Evolutionary conservation across 768 basidiomycete species (phyloP), one percentile per base, ranked within the genome.

Genomic region (Fistulinella prunicolor): DNA sequence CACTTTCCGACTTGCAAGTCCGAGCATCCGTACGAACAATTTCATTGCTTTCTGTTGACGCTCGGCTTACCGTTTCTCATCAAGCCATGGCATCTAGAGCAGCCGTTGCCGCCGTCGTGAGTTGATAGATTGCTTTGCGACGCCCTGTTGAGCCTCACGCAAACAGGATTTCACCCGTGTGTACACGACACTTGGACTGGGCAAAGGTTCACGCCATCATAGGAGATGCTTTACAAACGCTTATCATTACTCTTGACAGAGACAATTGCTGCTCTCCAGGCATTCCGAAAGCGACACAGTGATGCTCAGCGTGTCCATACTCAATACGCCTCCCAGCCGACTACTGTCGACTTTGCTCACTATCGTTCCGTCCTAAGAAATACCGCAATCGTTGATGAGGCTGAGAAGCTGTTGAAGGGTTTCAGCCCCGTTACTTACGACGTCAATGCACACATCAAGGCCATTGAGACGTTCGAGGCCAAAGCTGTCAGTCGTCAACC

Each of bases 381-480:
- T 76, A 84, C 89, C 69, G 84, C 83, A 43, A 78, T 98, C 55
- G 84, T 97, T 44, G 87, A 91, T 60, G 89, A 96, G 68, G 89
- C 88, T 10, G 94, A 98, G 78, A 94, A 92, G 73, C 68, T 86
- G 44, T 68, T 96, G 60, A 83, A 77, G 51, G 81, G 82, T 28
- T 98, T 96, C 79, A 96, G 95, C 73, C 91, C 96, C 29, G 85
- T 92, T 44, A 87, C 90, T 2, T 97, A 97, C 71, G 95, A 99
- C 64, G 88, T 94, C 49, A 73, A 70, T 59, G 77, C 89, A 45
- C 90, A 94, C 70, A 66, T 96, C 71, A 95, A 93, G 73, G 93
- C 91, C 38, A 96, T 99, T 60, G 93, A 95, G 66, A 85, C 91
- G 42, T 99, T 99, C 69, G 91, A 98, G 79, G 78, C 82, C 52